phyloP scores from a whole-genome alignment of 768 basidiomycete species.

The Lepiota brunneoincarnata region DNA sequence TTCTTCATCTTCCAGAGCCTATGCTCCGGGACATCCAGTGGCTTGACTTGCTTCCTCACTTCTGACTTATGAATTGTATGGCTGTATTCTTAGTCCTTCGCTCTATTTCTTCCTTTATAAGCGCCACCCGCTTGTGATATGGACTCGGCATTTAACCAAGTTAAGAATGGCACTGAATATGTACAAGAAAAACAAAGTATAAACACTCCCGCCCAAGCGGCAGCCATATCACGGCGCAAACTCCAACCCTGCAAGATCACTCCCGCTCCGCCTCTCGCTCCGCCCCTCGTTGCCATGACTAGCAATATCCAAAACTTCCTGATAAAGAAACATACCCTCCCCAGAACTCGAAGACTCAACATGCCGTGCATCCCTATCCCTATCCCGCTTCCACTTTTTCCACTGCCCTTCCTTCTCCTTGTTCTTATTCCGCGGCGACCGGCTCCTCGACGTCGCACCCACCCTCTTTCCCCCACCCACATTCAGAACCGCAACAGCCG shows the following conservation, averaged over 20 bases:
- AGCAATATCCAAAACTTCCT: slow-evolving; percentile 6
- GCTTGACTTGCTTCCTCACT: too few species aligned
- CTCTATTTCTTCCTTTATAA: too few species aligned
- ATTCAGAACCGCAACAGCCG: slow-evolving; percentile 5
- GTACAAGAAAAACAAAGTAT: slow-evolving; percentile 65
- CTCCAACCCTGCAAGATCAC: slow-evolving; percentile 55
- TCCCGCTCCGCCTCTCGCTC: background rate
- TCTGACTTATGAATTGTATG: too few species aligned
- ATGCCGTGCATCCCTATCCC: slow-evolving; percentile 1
- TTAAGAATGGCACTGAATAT: background rate
- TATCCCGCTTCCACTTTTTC: slow-evolving; percentile 7
- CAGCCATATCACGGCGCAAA: slow-evolving; percentile 88
- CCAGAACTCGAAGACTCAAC: background rate
- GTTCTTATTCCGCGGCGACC: background rate
- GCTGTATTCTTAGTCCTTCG: too few species aligned
- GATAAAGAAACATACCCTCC: background rate
- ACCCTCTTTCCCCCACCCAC: background rate
- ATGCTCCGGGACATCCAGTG: too few species aligned
- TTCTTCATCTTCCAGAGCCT: too few species aligned
- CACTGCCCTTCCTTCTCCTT: background rate
- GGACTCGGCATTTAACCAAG: background rate
- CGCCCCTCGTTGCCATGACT: background rate
- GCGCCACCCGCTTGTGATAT: too few species aligned
- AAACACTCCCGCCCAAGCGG: slow-evolving; percentile 96
- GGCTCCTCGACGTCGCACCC: background rate